Evolutionary conservation across 1,284 basidiomycete genomes (phyloP), one percentile per base, ranked within the genome.

Genomic region (Trametes hirsuta): DNA sequence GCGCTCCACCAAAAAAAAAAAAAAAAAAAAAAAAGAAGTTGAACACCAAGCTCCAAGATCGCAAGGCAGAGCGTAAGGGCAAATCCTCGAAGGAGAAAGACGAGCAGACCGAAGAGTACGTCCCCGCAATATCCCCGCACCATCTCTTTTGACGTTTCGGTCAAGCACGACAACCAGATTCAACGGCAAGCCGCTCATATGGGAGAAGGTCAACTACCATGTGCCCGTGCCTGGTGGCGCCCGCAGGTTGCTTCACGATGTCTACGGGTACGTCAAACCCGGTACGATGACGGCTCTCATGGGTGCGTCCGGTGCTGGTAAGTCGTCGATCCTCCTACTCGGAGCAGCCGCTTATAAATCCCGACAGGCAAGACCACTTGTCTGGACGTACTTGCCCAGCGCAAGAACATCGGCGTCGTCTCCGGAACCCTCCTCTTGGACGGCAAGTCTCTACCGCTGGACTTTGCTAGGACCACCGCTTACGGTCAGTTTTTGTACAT

Each of bases 241-340:
- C 4, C 83, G 82, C 18, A 82, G 88, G 52, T 81, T 97, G 40
- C 81, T 97, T 50, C 87, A 95, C 71, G 86, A 94, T 68, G 89
- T 97, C n/a, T 86, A 84, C 68, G 95, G 95, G 0, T 97, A 89
- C 75, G 93, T 95, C 59, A 90, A 88, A 66, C 93, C 93, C n/a
- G 92, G 91, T 11, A 93, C 88, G 18, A 76, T 97, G 67, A 91
- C 87, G 1, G 89, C 84, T 34, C 79, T 91, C 24, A 89, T 90
- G 88, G 88, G 94, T 61, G 89, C 91, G 3, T 91, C 88, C 62
- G 94, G 94, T 66, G 88, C 88, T 64, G 79, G 79, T 72, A 53
- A 8, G 73, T 69, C 6, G 12, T 22, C 14, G 9, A 4, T 4
- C 21, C 4, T 42, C 1, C 14, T 25, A 6, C 8, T 3, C 30